Base-by-base conservation (phyloP, 176 grass and related monocot species). In the Tuctoria greenei region DNA sequence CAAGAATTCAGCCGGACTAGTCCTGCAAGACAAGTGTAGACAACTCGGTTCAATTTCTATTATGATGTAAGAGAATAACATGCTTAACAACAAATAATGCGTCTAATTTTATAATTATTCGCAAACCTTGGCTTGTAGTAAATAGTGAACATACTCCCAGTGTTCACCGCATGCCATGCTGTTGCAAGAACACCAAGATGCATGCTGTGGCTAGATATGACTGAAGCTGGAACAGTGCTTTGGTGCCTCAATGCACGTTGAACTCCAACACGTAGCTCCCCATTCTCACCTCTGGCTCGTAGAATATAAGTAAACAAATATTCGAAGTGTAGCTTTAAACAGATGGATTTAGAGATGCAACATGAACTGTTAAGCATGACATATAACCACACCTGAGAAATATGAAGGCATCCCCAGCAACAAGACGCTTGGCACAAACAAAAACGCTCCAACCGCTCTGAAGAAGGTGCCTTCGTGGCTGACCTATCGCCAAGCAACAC, bases 371-470 rank as follows among this genome's bases (percentile, higher is more conserved):
- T 66, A 7, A 58, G 72, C 26, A 60, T n/a, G 58, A 37, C 28
- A 70, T 45, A 59, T 38, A 25, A 57, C 11, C 63, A 59, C 31
- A 97, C 90, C 90, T 97, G 41, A 93, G 83, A 82, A 97, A 93
- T 69, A 97, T 97, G 78, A 93, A 97, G 12, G 93, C 93, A 40
- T 93, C 93, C 44, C 93, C 93, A 38, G 90, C 90, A 75, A 93
- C 88, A 61, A 97, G 90, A 25, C 82, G 81, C 62, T 93, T 97
- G 42, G 88, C 63, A 61, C 93, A 89, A 72, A 97, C 90, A 80
- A 97, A 97, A 36, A 93, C 86, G 83, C 93, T 97, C 93, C 93
- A 97, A 34, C 93, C 93, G 57, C 93, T 97, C 78, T 97, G 90
- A 58, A 97, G 89, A 39, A 97, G 85, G 82, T 97, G 93, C 60